Percentiles rank a stretch among this genome's conserved stretches.
Evolutionary conservation across 1,139 yeast species (phyloP).

Genomic region (Keqinozyma sinolaborantium): DNA sequence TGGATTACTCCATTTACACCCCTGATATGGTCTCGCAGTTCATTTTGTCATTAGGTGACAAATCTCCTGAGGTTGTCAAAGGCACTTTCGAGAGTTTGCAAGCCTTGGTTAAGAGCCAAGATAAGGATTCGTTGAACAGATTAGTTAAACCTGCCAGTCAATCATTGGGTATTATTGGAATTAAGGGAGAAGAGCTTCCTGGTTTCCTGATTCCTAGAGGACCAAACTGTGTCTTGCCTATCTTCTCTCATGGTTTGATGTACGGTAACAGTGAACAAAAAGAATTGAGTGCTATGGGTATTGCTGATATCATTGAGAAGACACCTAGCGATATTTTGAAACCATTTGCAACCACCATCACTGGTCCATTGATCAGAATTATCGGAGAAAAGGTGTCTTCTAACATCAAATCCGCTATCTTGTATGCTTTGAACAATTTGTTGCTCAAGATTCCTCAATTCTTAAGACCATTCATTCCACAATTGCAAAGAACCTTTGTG

Average conservation of each 20-base stretch:
- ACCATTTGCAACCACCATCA: slow-evolving; percentile 87
- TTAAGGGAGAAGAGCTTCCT: slow-evolving; percentile 60
- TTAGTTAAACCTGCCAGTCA: slow-evolving; percentile 77
- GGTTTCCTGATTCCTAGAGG: slow-evolving; percentile 84
- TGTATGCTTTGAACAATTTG: slow-evolving; percentile 76
- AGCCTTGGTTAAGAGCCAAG: slow-evolving; percentile 65
- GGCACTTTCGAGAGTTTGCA: slow-evolving; percentile 68
- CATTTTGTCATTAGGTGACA: slow-evolving; percentile 71
- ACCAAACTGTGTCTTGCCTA: slow-evolving; percentile 82
- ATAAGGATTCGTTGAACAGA: slow-evolving; percentile 71
- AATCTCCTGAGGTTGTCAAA: slow-evolving; percentile 58
- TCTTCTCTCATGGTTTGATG: slow-evolving; percentile 93
- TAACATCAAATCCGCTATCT: slow-evolving; percentile 88
- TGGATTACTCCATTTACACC: slow-evolving; percentile 72
- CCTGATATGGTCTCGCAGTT: slow-evolving; percentile 74
- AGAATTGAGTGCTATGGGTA: slow-evolving; percentile 83
- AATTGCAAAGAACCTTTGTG: slow-evolving; percentile 94
- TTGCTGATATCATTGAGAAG: slow-evolving; percentile 82
- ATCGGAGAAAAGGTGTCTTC: slow-evolving; percentile 93
- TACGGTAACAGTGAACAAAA: slow-evolving; percentile 84
- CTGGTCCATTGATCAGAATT: slow-evolving; percentile 97
- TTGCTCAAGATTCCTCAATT: slow-evolving; percentile 84
- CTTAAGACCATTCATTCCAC: slow-evolving; percentile 94
- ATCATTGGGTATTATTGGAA: slow-evolving; percentile 66
- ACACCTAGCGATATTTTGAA: slow-evolving; percentile 80